phyloP scores from a whole-genome alignment of 2,329 filamentous ascomycete species.

The Dothideomycetes sp. region DNA sequence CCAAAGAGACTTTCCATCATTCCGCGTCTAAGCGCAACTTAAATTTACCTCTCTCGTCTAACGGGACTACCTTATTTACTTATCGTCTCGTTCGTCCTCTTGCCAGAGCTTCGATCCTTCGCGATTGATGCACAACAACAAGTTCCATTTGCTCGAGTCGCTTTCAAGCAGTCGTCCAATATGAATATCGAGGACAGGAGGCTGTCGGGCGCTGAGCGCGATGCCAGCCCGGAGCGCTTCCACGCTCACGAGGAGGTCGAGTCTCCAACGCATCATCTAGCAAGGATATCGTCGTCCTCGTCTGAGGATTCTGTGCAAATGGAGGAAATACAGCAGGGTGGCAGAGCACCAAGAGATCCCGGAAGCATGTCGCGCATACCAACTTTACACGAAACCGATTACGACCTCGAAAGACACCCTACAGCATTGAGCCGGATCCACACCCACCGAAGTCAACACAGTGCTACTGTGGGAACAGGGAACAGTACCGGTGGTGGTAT shows the following conservation, averaged over 20 bases:
- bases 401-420: constrained; percentile 51
- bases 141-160: no score
- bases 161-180: neutral
- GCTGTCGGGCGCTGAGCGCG: constrained; percentile 43
- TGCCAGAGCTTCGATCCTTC: no score
- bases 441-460: constrained; percentile 60
- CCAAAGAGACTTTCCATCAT: no score
- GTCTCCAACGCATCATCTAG: constrained; percentile 4
- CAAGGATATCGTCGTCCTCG: constrained; percentile 22
- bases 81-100: no score
- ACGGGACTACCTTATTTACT: no score
- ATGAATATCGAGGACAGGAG: constrained; percentile 46
- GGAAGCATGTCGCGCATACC: constrained; percentile 47
- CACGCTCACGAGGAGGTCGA: constrained; percentile 10
- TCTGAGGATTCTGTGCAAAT: constrained; percentile 44
- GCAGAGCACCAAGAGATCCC: constrained; percentile 24
- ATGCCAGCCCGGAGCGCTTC: constrained; percentile 36
- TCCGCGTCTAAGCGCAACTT: no score
- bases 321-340: constrained; percentile 39
- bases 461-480: constrained; percentile 53
- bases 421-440: constrained; percentile 62
- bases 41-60: no score
- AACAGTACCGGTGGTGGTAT: neutral
- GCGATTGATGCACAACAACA: no score
- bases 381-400: constrained; percentile 46